phyloP scores from a whole-genome alignment of 495 filamentous ascomycete genomes.

The Penicillium silybi region DNA sequence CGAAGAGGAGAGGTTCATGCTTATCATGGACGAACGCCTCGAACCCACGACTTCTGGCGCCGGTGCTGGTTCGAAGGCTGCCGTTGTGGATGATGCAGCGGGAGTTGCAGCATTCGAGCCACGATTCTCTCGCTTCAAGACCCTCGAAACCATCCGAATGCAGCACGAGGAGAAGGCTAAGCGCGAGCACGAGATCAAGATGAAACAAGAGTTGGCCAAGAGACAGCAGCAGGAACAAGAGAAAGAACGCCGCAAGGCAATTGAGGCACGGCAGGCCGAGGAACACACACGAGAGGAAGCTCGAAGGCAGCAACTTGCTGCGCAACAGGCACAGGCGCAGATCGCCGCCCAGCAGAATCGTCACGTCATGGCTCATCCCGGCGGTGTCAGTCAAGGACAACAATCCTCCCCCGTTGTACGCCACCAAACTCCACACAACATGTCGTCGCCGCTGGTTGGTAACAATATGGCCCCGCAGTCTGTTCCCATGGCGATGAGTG shows the following conservation, averaged over 20 bases:
- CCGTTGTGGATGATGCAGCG: conserved; percentile 69
- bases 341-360: conserved; percentile 36
- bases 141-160: conserved; percentile 76
- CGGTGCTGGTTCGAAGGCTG: conserved; percentile 55
- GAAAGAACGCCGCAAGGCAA: conserved; percentile 36
- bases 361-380: conserved; percentile 48
- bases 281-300: conserved; percentile 46
- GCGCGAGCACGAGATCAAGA: conserved; percentile 62
- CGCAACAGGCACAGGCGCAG: conserved; percentile 50
- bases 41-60: conserved; percentile 54
- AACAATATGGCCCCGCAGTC: conserved; percentile 47
- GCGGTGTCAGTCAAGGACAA: conserved; percentile 62
- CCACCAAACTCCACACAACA: conserved; percentile 72
- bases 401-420: conserved; percentile 76
- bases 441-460: conserved; percentile 71
- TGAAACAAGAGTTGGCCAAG: conserved; percentile 48
- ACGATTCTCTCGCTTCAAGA: conserved; percentile 85
- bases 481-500: conserved; percentile 77
- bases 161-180: conserved; percentile 66
- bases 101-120: conserved; percentile 72
- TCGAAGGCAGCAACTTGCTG: conserved; percentile 40
- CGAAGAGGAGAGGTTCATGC: conserved; percentile 86
- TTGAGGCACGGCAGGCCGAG: conserved; percentile 46
- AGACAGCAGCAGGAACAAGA: conserved; percentile 47
- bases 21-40: conserved; percentile 84